Evolutionary conservation across 768 basidiomycete species (phyloP), one percentile per base, ranked within the genome.

Genomic region (Boletus bicolor): DNA sequence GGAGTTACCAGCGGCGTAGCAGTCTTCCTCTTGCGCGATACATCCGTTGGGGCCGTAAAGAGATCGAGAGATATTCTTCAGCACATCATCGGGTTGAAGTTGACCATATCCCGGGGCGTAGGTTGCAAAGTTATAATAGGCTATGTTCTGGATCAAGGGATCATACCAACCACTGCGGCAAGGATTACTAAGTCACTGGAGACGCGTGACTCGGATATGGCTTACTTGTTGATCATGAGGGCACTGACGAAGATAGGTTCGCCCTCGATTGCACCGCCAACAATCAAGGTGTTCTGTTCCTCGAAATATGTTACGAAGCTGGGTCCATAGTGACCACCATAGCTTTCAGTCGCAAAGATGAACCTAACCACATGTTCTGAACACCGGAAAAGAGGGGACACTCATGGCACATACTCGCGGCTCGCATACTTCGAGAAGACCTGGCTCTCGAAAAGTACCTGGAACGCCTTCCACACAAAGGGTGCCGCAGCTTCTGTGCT

Each of bases 301-400:
- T 85, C 75, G 62, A 88, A 86, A 62, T 78, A 86, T 5, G 81
- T 81, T 32, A 84, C 83, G 57, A 86, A 86, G 48, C 74, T 75
- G 4, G 85, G 84, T 0, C 82, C 85, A 63, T 85, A 87, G 62
- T 87, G 84, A 0, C 85, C 84, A 7, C 85, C 85, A 52, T 85
- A 87, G 49, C 82, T 84, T 64, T 87, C 85, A 6, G 85, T 85
- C 2, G 82, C 77, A 44, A 86, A 76, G 37, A 84, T 79, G 59
- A 86, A 85, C 60, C 85, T 85, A 38, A 19, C 24, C 0, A 35
- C 39, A 14, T 32, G 15, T 19, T 44, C 5, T 50, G 19, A 52
- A 17, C 7, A 19, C 7, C 41, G 14, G 8, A n/a, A 32, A 6
- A 32, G 5, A 49, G 14, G n/a, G n/a, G 5, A 38, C 1, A 36